Conservation (phyloP, 805 yeast genomes). For the Candida sithepensis region DNA sequence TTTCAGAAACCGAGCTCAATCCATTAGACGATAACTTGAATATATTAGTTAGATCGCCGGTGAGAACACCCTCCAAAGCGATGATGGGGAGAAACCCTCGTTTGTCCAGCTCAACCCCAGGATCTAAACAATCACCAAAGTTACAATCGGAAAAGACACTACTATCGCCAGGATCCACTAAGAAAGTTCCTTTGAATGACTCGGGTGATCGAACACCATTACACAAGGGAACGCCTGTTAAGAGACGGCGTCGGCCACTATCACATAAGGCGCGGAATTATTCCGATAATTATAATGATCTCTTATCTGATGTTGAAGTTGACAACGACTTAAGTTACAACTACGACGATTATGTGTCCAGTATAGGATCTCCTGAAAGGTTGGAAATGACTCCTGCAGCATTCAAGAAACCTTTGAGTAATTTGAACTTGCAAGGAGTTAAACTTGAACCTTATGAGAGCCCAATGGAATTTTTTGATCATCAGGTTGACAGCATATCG, state of each 20-base stretch:
- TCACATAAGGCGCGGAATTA: not conserved
- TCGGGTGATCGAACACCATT: slow-evolving; percentile 10
- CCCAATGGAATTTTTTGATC: not conserved
- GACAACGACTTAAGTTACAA: slow-evolving; percentile 10
- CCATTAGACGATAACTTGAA: slow-evolving; percentile 6
- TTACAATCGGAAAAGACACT: not conserved
- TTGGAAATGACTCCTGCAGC: slow-evolving; percentile 6
- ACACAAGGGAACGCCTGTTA: slow-evolving; percentile 16
- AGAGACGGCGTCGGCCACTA: not conserved
- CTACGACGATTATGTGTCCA: slow-evolving; percentile 18
- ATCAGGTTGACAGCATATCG: not conserved
- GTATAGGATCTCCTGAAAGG: slow-evolving; percentile 19
- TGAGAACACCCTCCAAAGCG: not conserved
- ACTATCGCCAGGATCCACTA: slow-evolving; percentile 1
- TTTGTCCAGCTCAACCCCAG: not conserved
- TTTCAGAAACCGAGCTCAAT: not conserved
- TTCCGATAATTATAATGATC: slow-evolving; percentile 2
- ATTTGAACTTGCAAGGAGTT: not conserved
- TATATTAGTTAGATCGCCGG: slow-evolving; percentile 4
- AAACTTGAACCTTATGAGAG: not conserved
- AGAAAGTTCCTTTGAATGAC: slow-evolving; percentile 12
- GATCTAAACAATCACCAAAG: not conserved
- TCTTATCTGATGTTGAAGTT: slow-evolving; percentile 13
- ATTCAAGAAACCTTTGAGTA: not conserved
- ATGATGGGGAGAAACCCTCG: not conserved